phyloP scores from a whole-genome alignment of 2,329 filamentous ascomycete genomes.

The Ramichloridium luteum region DNA sequence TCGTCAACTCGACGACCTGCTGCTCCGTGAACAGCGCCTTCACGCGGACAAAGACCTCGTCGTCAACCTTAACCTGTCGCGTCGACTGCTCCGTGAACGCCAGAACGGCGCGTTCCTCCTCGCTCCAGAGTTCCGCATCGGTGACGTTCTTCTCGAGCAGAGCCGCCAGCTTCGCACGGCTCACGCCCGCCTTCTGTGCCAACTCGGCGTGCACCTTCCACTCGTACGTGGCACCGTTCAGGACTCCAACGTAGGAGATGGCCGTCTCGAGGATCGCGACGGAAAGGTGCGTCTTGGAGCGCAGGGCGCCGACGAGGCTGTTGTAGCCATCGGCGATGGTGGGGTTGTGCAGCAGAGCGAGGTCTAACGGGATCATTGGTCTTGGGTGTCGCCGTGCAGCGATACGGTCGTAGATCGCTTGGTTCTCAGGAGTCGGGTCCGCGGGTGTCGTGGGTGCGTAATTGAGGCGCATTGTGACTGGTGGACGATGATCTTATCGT shows the following conservation, averaged over 20 bases:
- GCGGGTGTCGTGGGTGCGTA: slow-evolving; percentile 46
- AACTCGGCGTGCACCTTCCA: slow-evolving; percentile 25
- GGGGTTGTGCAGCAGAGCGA: slow-evolving; percentile 62
- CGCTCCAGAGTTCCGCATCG: slow-evolving; percentile 14
- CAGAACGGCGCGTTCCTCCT: slow-evolving; percentile 23
- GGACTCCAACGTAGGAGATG: slow-evolving; percentile 26
- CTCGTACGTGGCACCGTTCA: slow-evolving; percentile 26
- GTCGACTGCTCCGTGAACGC: slow-evolving; percentile 25
- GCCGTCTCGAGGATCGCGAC: slow-evolving; percentile 23
- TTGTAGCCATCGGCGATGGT: slow-evolving; percentile 67
- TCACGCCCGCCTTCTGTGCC: slow-evolving; percentile 22
- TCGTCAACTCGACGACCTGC: slow-evolving; percentile 26
- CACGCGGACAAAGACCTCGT: slow-evolving; percentile 21
- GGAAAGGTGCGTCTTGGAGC: slow-evolving; percentile 23
- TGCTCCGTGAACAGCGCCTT: slow-evolving; percentile 22
- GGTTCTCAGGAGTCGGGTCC: slow-evolving; percentile 36
- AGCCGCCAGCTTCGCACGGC: slow-evolving; percentile 15
- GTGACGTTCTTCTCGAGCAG: slow-evolving; percentile 15
- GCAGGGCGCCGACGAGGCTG: slow-evolving; percentile 46
- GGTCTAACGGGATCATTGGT: slow-evolving; percentile 62
- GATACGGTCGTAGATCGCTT: slow-evolving; percentile 50
- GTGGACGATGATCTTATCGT: no score
- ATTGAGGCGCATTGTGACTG: slow-evolving; percentile 51
- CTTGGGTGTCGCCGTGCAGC: slow-evolving; percentile 53
- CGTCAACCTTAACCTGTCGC: slow-evolving; percentile 19